phyloP scores from a whole-genome alignment of 768 basidiomycete species.

The Hydnomerulius pinastri region DNA sequence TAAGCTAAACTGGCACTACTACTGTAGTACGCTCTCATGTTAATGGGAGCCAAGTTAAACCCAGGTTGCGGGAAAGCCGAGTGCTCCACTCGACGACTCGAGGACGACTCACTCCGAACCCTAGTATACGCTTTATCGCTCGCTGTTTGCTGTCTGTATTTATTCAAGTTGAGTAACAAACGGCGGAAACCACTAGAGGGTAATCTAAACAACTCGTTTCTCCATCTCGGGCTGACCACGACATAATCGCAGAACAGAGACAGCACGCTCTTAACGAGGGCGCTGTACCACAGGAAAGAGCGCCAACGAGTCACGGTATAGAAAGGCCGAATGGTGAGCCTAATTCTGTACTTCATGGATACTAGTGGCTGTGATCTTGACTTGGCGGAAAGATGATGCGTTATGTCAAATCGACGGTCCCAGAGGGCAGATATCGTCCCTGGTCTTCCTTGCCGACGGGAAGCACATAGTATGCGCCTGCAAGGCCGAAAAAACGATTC shows the following conservation, averaged over 20 bases:
- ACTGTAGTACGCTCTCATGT: too few relatives aligned
- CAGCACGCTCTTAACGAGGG: not conserved
- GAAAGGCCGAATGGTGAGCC: not conserved
- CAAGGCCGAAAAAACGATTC: conserved; percentile 5
- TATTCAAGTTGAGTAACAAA: not conserved
- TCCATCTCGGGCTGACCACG: not conserved
- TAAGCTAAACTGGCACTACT: too few relatives aligned
- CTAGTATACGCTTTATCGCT: too few relatives aligned
- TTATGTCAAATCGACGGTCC: not conserved
- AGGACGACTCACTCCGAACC: too few relatives aligned
- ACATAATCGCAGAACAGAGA: not conserved
- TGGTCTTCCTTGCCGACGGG: conserved; percentile 10
- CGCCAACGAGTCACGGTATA: not conserved
- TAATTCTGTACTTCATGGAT: not conserved
- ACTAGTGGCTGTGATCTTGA: not conserved
- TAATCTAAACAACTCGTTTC: not conserved
- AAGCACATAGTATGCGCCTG: conserved; percentile 5
- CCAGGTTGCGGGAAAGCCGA: too few relatives aligned
- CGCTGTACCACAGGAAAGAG: not conserved
- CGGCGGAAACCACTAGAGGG: not conserved
- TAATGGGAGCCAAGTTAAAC: too few relatives aligned
- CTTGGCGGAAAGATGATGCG: not conserved
- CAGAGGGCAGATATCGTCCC: not conserved
- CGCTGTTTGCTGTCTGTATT: too few relatives aligned
- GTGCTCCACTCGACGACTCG: too few relatives aligned